Percentiles rank a stretch among this genome's conserved stretches.
phyloP scores from a whole-genome alignment of 805 yeast species.

The Debaryomyces prosopidis region DNA sequence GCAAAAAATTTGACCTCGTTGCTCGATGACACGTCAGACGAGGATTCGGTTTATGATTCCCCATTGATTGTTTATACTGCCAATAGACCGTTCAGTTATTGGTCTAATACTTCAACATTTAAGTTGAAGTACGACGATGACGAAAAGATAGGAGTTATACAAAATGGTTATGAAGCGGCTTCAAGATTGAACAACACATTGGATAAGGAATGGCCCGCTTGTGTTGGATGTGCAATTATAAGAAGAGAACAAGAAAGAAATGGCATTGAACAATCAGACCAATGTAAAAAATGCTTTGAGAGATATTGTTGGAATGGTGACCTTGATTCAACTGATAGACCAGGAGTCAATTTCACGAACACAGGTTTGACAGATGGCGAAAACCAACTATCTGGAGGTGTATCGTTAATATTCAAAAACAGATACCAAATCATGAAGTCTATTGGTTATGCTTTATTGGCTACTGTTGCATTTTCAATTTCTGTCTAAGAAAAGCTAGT shows the following conservation, averaged over 20 bases:
- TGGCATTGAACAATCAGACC: conserved; percentile 58
- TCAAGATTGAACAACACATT: conserved; percentile 66
- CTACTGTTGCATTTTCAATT: conserved; percentile 11
- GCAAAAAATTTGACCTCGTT: conserved; percentile 59
- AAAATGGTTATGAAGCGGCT: conserved; percentile 73
- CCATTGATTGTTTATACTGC: conserved; percentile 81
- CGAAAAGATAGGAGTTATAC: conserved; percentile 59
- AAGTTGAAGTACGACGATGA: conserved; percentile 59
- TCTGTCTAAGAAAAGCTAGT: no score
- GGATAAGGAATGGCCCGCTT: conserved; percentile 67
- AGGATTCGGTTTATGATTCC: conserved; percentile 43
- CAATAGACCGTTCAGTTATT: conserved; percentile 63
- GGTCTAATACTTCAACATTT: conserved; percentile 73
- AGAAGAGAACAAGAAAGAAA: conserved; percentile 75
- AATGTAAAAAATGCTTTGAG: conserved; percentile 70
- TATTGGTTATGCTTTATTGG: conserved; percentile 22
- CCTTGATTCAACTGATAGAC: conserved; percentile 11
- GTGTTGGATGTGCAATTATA: conserved; percentile 81
- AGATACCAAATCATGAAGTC: conserved; percentile 10
- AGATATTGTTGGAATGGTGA: conserved; percentile 77
- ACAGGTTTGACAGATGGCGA: conserved; percentile 28
- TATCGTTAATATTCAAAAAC: conserved; percentile 11
- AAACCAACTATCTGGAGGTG: conserved; percentile 17
- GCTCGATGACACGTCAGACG: conserved; percentile 8
- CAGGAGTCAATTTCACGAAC: conserved; percentile 27